These are phyloP conservation scores for Dactylellina cionopaga DNA, from an alignment of 2,329 filamentous ascomycete genomes.

Conservation along the genomic window DNA sequence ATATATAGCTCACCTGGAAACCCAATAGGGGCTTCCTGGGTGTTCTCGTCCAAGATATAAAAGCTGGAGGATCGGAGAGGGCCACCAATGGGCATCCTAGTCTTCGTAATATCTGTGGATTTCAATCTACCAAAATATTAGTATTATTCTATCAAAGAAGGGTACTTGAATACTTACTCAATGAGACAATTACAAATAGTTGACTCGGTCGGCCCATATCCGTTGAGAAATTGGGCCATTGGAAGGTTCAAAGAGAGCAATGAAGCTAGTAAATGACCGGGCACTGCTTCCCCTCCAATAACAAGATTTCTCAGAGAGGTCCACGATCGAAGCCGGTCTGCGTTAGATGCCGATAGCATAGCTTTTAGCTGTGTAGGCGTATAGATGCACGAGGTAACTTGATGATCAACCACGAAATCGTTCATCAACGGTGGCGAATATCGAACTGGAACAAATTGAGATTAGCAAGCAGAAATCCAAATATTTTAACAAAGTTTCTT, in stretches of 20 bases:
- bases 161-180: slow-evolving; percentile 14
- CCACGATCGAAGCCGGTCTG: slow-evolving; percentile 6
- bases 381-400: slow-evolving; percentile 15
- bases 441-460: neutral
- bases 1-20: slow-evolving; percentile 63
- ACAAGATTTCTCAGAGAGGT: slow-evolving; percentile 20
- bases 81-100: slow-evolving; percentile 52
- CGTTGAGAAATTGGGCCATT: slow-evolving; percentile 13
- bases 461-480: neutral
- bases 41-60: slow-evolving; percentile 62
- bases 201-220: slow-evolving; percentile 30
- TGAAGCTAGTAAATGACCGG: slow-evolving; percentile 16
- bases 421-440: slow-evolving; percentile 30
- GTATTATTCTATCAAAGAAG: no score
- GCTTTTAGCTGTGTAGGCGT: slow-evolving; percentile 27
- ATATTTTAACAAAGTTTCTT: neutral
- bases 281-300: slow-evolving; percentile 18
- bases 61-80: slow-evolving; percentile 60
- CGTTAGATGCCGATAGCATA: slow-evolving; percentile 15
- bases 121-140: neutral
- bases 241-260: slow-evolving; percentile 2
- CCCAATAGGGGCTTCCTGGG: slow-evolving; percentile 61
- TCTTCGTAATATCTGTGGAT: neutral
- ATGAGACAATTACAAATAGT: slow-evolving; percentile 6
- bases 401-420: slow-evolving; percentile 13